Evolutionary conservation across 805 yeast genomes (phyloP), one percentile per base, ranked within the genome.

Genomic region (Pichia nanzhaoensis): DNA sequence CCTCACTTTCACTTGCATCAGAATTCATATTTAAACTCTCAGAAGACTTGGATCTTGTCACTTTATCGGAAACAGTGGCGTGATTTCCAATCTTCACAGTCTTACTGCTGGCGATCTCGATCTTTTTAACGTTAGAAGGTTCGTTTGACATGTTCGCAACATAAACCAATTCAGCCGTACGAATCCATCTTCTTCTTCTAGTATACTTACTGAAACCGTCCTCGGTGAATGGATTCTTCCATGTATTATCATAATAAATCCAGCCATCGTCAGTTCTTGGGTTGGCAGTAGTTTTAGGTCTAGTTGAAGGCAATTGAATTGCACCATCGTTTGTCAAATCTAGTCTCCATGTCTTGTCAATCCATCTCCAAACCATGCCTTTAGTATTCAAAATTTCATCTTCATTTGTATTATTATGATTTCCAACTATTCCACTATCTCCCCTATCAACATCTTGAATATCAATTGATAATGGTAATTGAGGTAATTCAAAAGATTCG

Each of bases 281-380:
- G 55, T 80, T 78, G 1, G 88, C 84, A 0, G 79, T 74, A 6
- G 80, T 70, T 55, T 72, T 66, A 9, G 75, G 71, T 55, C 80
- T 80, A 13, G 81, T 69, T 41, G 79, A 77, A 20, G 84, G 73
- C 49, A 85, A 68, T 43, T 82, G 85, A 30, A 89, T 74, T 3
- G 95, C 81, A 2, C 95, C 95, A 60, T 87, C 95, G 55, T 86
- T 88, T 13, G 95, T 82, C 53, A 86, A 68, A 65, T 91, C 99
- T 48, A 90, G 70, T 54, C 90, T 71, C 99, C 99, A 91, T 1
- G 89, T 75, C 59, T 78, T 78, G 63, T 93, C 98, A 17, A 90
- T 87, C 98, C 98, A 93, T 60, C 84, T 75, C 98, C 98, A 93
- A 18, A 73, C 70, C 71, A 90, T 80, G 7, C 85, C 87, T 5